These are phyloP conservation scores for Codiaeum variegatum DNA, from an alignment of 441 rosid species.

Conservation along the genomic window DNA sequence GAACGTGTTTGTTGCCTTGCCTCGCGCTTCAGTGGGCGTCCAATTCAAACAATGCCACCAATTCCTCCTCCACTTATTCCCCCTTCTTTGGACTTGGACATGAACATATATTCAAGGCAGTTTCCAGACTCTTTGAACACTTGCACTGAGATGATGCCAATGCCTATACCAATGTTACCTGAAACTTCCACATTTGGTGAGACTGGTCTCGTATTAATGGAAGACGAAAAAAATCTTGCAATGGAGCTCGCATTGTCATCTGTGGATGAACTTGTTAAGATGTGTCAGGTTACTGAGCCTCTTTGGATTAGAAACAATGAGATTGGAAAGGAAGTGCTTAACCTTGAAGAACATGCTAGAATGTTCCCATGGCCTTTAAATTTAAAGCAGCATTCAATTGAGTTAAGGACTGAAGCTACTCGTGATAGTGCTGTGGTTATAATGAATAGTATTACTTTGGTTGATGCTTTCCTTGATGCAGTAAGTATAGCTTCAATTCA, in stretches of 20 bases:
- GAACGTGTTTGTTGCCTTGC: constrained; percentile 63
- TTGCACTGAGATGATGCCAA: constrained; percentile 44
- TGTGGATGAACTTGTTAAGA: constrained; percentile 56
- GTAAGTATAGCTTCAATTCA: constrained; percentile 38
- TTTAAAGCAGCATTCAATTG: constrained; percentile 34
- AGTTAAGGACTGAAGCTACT: constrained; percentile 61
- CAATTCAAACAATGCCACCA: constrained; percentile 45
- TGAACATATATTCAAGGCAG: constrained; percentile 60
- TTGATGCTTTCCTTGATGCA: constrained; percentile 75
- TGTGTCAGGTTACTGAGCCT: constrained; percentile 56
- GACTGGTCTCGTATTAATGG: constrained; percentile 41
- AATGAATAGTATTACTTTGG: constrained; percentile 80
- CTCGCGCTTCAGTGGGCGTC: constrained; percentile 47
- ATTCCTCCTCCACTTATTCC: constrained; percentile 38
- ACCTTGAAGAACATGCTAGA: constrained; percentile 54
- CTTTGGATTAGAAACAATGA: constrained; percentile 56
- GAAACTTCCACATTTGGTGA: constrained; percentile 38
- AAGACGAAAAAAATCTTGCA: constrained; percentile 65
- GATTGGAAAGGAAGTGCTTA: constrained; percentile 41
- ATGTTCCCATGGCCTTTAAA: constrained; percentile 64
- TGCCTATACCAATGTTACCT: constrained; percentile 40
- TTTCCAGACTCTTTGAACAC: constrained; percentile 35
- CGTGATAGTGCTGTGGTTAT: constrained; percentile 66
- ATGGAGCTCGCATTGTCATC: constrained; percentile 74
- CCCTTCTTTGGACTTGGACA: constrained; percentile 68